Evolutionary conservation across 208 protist genomes (phyloP), one percentile per base, ranked within the genome.

Genomic region (Porcisia hertigi): DNA sequence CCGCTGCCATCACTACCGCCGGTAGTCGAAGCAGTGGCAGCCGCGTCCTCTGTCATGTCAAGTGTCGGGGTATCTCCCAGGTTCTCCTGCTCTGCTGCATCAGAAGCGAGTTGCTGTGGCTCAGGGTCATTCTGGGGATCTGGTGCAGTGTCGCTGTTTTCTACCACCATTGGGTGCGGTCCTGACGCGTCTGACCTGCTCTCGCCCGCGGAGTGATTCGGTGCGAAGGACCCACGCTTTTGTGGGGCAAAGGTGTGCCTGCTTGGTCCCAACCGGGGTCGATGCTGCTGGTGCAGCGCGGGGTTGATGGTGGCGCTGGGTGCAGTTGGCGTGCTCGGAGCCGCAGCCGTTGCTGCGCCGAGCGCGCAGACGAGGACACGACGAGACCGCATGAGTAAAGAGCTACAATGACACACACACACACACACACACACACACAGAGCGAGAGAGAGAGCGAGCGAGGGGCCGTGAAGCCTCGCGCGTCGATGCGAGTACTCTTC

Each of bases 371-470:
- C 77, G 14, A 82, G 57, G 6, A 55, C 58, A 39, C 77, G 77
- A 16, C 47, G 67, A 43, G 70, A 45, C 7, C 77, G 71, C 77
- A 81, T 81, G 34, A 23, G 1, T 45, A 23, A n/a, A 39, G 16
- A 52, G 34, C 14, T 9, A 52, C 1, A 18, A 54, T 58, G 52
- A 41, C 20, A 39, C 23, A 11, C 14, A 12, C 5, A 30, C 14
- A 30, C 30, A 30, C 30, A 30, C 30, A 30, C 30, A 30, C 30
- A 20, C 16, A 9, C 59, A 25, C 59, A 36, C 62, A 67, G 20
- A 67, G 62, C 11, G 23, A 65, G 45, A 69, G 18, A 69, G 23
- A 47, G 25, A n/a, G 25, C 30, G 25, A 23, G 9, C 16, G 57
- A 30, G 11, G 20, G 39, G 1, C 64, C 7, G 8, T 52, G n/a